phyloP scores from a whole-genome alignment of 2,329 filamentous ascomycete species.

The Incumbomyces lentus region DNA sequence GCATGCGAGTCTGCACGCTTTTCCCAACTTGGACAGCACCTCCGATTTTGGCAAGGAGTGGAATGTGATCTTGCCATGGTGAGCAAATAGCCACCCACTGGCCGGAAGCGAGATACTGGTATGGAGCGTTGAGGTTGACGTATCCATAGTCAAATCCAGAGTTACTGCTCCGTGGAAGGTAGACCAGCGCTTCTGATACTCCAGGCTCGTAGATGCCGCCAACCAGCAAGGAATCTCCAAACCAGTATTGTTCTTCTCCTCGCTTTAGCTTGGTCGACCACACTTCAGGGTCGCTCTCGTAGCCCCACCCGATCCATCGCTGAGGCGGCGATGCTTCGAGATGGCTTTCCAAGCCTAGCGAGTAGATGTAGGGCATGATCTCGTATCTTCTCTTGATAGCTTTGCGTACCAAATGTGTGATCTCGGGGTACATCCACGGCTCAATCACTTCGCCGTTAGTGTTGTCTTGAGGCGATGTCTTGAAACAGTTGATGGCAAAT shows the following conservation, averaged over 20 bases:
- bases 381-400: constrained; percentile 62
- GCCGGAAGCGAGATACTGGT: constrained; percentile 46
- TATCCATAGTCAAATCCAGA: constrained; percentile 44
- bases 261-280: constrained; percentile 52
- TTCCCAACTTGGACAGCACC: constrained; percentile 45
- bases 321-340: constrained; percentile 52
- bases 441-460: constrained; percentile 62
- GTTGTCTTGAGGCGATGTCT: constrained; percentile 57
- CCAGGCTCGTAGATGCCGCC: constrained; percentile 58
- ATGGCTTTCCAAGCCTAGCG: constrained; percentile 53
- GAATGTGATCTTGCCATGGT: constrained; percentile 44
- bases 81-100: constrained; percentile 44
- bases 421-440: constrained; percentile 66
- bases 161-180: constrained; percentile 45
- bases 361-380: constrained; percentile 62
- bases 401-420: constrained; percentile 51
- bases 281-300: constrained; percentile 55
- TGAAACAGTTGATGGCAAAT: constrained; percentile 71
- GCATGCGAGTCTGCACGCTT: constrained; percentile 40
- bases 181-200: constrained; percentile 44
- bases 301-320: constrained; percentile 64
- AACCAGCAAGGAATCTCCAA: constrained; percentile 56
- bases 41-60: constrained; percentile 46
- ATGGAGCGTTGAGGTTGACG: constrained; percentile 52
- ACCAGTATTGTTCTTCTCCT: constrained; percentile 64